Percentiles rank a stretch among this genome's conserved stretches.
phyloP scores from a whole-genome alignment of 2,329 filamentous ascomycete genomes.

The Ophiosphaerella korrae region DNA sequence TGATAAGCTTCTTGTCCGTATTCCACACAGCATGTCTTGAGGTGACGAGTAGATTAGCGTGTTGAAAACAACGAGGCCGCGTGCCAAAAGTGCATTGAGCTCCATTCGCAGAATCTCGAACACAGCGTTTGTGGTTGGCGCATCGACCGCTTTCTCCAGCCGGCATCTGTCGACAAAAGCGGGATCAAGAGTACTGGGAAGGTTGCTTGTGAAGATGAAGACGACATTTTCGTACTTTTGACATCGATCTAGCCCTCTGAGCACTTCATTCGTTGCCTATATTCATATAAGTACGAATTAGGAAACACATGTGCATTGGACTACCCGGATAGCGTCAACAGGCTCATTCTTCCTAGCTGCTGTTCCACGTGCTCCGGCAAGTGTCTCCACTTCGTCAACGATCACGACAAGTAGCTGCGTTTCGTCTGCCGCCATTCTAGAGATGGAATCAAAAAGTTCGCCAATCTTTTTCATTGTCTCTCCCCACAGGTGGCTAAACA shows the following conservation, averaged over 20 bases:
- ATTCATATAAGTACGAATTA: background rate
- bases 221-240: conserved; percentile 52
- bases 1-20: background rate
- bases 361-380: conserved; percentile 53
- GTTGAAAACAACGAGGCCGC: background rate
- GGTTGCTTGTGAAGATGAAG: conserved; percentile 58
- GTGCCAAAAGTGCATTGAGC: conserved; percentile 37
- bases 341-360: conserved; percentile 50
- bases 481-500: conserved; percentile 57
- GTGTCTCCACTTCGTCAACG: conserved; percentile 58
- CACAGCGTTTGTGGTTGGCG: conserved; percentile 46
- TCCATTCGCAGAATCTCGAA: conserved; percentile 58
- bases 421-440: conserved; percentile 44
- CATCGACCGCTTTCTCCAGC: conserved; percentile 52
- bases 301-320: too few species aligned
- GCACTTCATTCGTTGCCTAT: conserved; percentile 55
- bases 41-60: background rate
- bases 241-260: conserved; percentile 55
- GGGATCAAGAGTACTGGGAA: conserved; percentile 52
- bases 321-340: conserved; percentile 52
- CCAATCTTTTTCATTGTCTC: conserved; percentile 52
- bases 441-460: too few species aligned
- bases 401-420: conserved; percentile 52
- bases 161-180: conserved; percentile 58
- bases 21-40: too few species aligned